Conservation (phyloP, 139 green algal species). For the Chlorella sp. region DNA sequence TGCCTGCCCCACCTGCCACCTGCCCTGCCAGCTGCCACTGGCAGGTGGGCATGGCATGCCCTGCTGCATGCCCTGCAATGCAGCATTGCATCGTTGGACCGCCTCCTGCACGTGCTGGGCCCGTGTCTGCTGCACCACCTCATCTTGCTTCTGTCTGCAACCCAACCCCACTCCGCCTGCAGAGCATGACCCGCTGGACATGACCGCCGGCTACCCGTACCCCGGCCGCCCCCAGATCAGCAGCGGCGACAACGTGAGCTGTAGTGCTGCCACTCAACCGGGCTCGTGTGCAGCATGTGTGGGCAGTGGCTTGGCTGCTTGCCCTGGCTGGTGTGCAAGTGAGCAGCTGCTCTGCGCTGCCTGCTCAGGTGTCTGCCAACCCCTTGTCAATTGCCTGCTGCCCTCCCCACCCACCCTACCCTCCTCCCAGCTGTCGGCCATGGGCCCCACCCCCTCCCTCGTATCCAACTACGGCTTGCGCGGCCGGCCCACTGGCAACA, state of each 20-base stretch:
- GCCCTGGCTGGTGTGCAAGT: no score
- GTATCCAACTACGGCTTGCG: background rate
- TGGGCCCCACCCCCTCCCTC: background rate
- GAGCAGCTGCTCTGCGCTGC: background rate
- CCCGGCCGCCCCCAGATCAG: background rate
- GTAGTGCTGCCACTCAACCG: background rate
- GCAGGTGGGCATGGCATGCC: no score
- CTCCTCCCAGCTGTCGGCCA: background rate
- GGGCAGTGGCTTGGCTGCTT: background rate
- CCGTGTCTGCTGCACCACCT: no score
- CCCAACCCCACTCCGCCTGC: background rate
- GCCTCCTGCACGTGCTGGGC: no score
- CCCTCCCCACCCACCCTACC: background rate
- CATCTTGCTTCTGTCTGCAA: background rate
- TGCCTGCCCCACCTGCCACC: no score
- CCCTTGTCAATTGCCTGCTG: background rate
- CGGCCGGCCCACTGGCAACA: no score
- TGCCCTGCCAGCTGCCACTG: no score
- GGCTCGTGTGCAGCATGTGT: background rate
- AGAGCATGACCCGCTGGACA: conserved; percentile 1
- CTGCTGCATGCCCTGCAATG: background rate
- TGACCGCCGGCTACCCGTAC: background rate
- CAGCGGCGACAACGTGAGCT: background rate
- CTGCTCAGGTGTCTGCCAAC: background rate
- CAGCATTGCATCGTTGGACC: no score